These are phyloP conservation scores for Polytrichum commune DNA, from an alignment of 225 moss, liverwort and hornwort species.

Conservation along the genomic window DNA sequence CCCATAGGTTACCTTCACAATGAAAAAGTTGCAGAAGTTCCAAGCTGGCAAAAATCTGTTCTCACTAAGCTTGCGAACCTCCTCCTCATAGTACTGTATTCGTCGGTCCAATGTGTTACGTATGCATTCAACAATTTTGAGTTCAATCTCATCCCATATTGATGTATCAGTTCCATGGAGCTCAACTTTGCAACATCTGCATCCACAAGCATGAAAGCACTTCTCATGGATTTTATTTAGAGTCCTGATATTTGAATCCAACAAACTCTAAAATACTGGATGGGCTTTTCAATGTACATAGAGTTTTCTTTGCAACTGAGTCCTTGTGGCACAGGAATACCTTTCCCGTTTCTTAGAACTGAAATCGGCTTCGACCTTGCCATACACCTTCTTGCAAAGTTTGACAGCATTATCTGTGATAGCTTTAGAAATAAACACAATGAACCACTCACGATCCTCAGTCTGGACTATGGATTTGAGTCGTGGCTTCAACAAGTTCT, in stretches of 20 bases:
- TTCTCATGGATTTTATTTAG: too few relatives aligned
- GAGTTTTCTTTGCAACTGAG: too few relatives aligned
- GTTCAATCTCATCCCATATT: constrained; percentile 61
- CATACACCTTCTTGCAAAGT: constrained; percentile 47
- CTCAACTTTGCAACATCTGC: constrained; percentile 66
- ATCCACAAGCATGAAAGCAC: background rate
- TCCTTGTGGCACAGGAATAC: constrained; percentile 7
- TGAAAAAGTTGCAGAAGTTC: constrained; percentile 65
- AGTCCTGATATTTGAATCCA: too few relatives aligned
- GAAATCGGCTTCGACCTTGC: constrained; percentile 57
- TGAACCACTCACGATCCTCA: constrained; percentile 74
- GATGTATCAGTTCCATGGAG: constrained; percentile 33
- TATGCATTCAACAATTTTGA: constrained; percentile 61
- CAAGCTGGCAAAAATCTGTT: constrained; percentile 51
- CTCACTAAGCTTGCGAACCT: constrained; percentile 60
- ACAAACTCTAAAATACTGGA: too few relatives aligned
- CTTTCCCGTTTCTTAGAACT: constrained; percentile 65
- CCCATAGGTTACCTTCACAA: constrained; percentile 39
- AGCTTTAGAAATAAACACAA: constrained; percentile 55
- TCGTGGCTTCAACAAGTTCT: constrained; percentile 54
- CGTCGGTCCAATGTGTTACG: constrained; percentile 59
- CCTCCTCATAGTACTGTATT: constrained; percentile 66
- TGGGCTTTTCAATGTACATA: too few relatives aligned
- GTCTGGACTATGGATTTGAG: constrained; percentile 57
- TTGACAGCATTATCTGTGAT: constrained; percentile 41